These are phyloP conservation scores for Aspergillus nomiae DNA, from an alignment of 2,329 filamentous ascomycete species.

Conservation along the genomic window DNA sequence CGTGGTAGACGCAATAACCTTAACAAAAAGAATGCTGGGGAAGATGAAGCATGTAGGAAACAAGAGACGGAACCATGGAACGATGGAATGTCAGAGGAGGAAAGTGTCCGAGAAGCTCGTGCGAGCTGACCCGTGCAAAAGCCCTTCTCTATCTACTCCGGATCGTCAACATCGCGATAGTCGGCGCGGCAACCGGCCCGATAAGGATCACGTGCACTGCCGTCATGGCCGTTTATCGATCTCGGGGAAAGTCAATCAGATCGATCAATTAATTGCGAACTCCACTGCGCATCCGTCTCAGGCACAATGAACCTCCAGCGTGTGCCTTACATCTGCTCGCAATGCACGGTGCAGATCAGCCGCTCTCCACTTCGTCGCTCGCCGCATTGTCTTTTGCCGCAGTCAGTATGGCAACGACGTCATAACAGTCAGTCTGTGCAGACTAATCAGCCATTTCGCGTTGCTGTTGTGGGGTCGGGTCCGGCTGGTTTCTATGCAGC, in stretches of 20 bases:
- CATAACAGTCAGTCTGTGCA: conserved; percentile 34
- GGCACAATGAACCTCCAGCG: conserved; percentile 30
- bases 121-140: neutral
- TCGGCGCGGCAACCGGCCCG: conserved; percentile 19
- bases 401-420: conserved; percentile 22
- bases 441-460: conserved; percentile 62
- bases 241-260: neutral
- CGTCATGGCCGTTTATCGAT: conserved; percentile 6
- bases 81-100: conserved; percentile 8
- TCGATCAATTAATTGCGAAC: neutral
- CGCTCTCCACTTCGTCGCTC: conserved; percentile 13
- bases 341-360: conserved; percentile 28
- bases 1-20: conserved; percentile 24
- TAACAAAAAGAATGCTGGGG: conserved; percentile 20
- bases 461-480: conserved; percentile 90
- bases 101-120: conserved; percentile 7
- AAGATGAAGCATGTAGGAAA: conserved; percentile 3
- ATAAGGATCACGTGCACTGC: conserved; percentile 19
- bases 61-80: conserved; percentile 10
- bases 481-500: conserved; percentile 96
- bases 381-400: conserved; percentile 5
- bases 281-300: conserved; percentile 3
- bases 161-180: conserved; percentile 4
- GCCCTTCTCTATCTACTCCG: neutral
- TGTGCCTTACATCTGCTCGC: conserved; percentile 30